Evolutionary conservation across 768 basidiomycete species (phyloP), one percentile per base, ranked within the genome.

Genomic region (Rhodosporidiobolus odoratus): DNA sequence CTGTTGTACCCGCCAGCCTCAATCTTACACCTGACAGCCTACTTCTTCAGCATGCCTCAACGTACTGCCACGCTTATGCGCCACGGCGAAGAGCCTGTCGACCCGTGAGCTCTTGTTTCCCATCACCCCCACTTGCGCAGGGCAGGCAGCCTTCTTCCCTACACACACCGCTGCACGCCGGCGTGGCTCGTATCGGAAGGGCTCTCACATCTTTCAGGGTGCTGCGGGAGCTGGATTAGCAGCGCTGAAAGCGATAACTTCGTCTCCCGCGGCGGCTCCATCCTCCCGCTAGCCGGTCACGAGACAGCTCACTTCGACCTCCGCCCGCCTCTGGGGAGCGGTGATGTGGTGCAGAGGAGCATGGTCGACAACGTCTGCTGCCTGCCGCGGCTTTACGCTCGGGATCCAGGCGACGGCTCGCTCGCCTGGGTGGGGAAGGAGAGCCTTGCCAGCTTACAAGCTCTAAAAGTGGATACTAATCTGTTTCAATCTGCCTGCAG

Each of bases 61-160:
- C 69, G 69, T 13, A 16, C 59, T 23, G 61, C 47, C 15, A 71
- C 69, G 17, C 69, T 64, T 25, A 19, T 52, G 10, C 69, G 64
- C 35, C 69, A 71, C 58, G 69, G 69, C 59, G 69, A 71, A 45
- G 69, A 71, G 54, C 64, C 64, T 25, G 40, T 23, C 16, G 69
- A 71, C 47, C 58, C 69, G 69, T 71, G 17, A 52, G 69, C 58
- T 16, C 0, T n/a, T 21, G 10, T 19, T 40, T 27, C 27, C 23
- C 16, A 5, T 32, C 32, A 2, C 50, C 13, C 17, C 27, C 27
- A 1, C 13, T 38, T 19, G 23, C 56, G 17, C 27, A 48, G 53
- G 25, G 10, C 35, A 25, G 34, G 19, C 16, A 3, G 16, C n/a
- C 7, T 7, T n/a, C 5, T 8, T 10, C 30, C 19, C 37, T 12